phyloP scores from a whole-genome alignment of 1,139 yeast species.

The Pichia kudriavzevii region DNA sequence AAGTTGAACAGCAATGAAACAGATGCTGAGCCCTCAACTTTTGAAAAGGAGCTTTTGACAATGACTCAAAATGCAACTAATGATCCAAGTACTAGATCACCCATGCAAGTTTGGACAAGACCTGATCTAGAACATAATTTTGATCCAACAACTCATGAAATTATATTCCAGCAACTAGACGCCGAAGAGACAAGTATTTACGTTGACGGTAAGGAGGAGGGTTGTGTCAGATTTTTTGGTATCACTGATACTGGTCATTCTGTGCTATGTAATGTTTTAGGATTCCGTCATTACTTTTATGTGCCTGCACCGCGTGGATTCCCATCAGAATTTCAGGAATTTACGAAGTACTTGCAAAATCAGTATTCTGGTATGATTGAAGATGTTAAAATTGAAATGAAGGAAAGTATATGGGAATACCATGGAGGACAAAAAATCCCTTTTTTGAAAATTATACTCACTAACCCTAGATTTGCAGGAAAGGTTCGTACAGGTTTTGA shows the following conservation, averaged over 20 bases:
- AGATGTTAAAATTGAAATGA: slow-evolving; percentile 50
- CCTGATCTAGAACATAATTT: slow-evolving; percentile 43
- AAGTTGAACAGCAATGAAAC: slow-evolving; percentile 25
- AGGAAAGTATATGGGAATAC: slow-evolving; percentile 93
- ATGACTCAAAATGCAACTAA: slow-evolving; percentile 38
- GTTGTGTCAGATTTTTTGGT: slow-evolving; percentile 81
- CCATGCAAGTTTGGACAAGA: slow-evolving; percentile 52
- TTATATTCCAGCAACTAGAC: slow-evolving; percentile 86
- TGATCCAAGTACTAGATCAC: slow-evolving; percentile 19
- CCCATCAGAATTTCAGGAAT: slow-evolving; percentile 43
- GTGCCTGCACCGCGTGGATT: slow-evolving; percentile 87
- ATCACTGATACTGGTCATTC: slow-evolving; percentile 84
- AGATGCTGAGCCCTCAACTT: slow-evolving; percentile 45
- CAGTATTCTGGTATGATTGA: slow-evolving; percentile 52
- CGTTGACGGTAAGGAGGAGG: slow-evolving; percentile 36
- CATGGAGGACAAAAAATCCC: slow-evolving; percentile 73
- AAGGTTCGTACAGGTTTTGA: slow-evolving; percentile 75
- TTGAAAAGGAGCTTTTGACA: slow-evolving; percentile 55
- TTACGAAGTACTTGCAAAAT: slow-evolving; percentile 38
- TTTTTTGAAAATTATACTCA: slow-evolving; percentile 65
- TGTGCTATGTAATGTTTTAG: slow-evolving; percentile 81
- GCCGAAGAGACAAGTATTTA: slow-evolving; percentile 68
- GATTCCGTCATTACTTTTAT: slow-evolving; percentile 83
- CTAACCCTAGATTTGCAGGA: slow-evolving; percentile 58
- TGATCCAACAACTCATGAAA: slow-evolving; percentile 41